These are phyloP conservation scores for Leccinum barrowsii DNA, from an alignment of 768 basidiomycete species.

Conservation along the genomic window DNA sequence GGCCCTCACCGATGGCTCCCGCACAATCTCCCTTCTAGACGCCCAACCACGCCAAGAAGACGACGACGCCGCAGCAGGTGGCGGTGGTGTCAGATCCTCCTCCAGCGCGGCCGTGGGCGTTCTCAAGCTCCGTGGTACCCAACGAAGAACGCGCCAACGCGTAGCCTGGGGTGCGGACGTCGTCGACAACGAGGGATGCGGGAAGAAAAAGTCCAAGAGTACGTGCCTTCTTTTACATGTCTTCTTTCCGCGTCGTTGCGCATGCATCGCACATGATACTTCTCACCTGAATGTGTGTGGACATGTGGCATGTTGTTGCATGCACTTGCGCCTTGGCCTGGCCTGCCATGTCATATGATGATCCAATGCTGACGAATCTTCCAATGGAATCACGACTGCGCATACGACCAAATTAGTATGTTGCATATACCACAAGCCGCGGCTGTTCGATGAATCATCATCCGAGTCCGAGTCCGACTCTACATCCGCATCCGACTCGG, in stretches of 20 bases:
- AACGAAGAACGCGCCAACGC: slow-evolving; percentile 42
- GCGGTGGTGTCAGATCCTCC: slow-evolving; percentile 13
- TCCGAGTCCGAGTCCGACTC: slow-evolving; percentile 45
- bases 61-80: slow-evolving; percentile 11
- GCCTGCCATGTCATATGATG: not conserved
- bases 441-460: slow-evolving; percentile 78
- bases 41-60: slow-evolving; percentile 31
- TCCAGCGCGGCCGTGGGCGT: slow-evolving; percentile 38
- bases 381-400: not conserved
- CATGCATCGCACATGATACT: not conserved
- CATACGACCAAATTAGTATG: slow-evolving; percentile 57
- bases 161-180: slow-evolving; percentile 86
- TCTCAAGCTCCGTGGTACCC: slow-evolving; percentile 57
- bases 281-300: no score
- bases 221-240: slow-evolving; percentile 29
- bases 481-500: slow-evolving; percentile 29
- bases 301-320: not conserved
- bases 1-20: slow-evolving; percentile 49
- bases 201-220: slow-evolving; percentile 94
- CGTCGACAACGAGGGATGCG: slow-evolving; percentile 87
- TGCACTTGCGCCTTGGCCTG: not conserved
- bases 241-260: not conserved
- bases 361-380: not conserved
- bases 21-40: slow-evolving; percentile 47
- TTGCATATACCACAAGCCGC: slow-evolving; percentile 89